Conservation (phyloP, 2,329 filamentous ascomycete genomes). For the Alternaria arborescens region DNA sequence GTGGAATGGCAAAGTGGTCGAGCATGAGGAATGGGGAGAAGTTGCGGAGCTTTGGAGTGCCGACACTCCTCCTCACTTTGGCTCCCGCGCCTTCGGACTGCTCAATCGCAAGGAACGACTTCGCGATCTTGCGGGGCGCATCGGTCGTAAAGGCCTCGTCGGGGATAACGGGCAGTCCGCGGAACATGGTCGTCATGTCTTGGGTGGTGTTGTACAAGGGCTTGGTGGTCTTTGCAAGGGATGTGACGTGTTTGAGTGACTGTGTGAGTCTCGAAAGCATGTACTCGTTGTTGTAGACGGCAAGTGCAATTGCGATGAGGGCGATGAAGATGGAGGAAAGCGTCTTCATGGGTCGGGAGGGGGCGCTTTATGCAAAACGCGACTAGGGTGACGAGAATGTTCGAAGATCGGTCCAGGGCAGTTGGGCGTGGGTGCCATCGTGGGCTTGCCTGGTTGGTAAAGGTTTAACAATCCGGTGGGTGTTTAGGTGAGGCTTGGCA, state of each 20-base stretch:
- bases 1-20: conserved; percentile 82
- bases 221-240: conserved; percentile 28
- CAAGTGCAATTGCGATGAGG: conserved; percentile 53
- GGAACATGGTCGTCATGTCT: conserved; percentile 52
- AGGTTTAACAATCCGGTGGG: conserved; percentile 37
- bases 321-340: conserved; percentile 54
- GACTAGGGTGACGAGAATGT: conserved; percentile 41
- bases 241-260: conserved; percentile 40
- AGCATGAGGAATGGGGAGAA: conserved; percentile 96
- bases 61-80: conserved; percentile 84
- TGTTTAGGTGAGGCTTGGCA: conserved; percentile 16
- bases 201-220: conserved; percentile 35
- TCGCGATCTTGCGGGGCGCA: conserved; percentile 75
- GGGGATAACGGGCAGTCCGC: conserved; percentile 59
- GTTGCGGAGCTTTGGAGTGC: conserved; percentile 82
- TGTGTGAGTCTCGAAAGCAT: conserved; percentile 52
- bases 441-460: conserved; percentile 37
- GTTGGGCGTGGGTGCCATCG: conserved; percentile 22
- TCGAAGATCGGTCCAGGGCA: conserved; percentile 30
- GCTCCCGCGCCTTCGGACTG: conserved; percentile 90
- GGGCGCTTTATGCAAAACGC: conserved; percentile 45
- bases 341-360: conserved; percentile 47
- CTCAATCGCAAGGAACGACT: conserved; percentile 84
- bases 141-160: conserved; percentile 50
- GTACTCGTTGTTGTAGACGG: conserved; percentile 50